A percentile compares a stretch with the other conserved stretches of the same genome.
Conservation (phyloP, 1,139 yeast genomes). For the Yamadazyma aaseri region DNA sequence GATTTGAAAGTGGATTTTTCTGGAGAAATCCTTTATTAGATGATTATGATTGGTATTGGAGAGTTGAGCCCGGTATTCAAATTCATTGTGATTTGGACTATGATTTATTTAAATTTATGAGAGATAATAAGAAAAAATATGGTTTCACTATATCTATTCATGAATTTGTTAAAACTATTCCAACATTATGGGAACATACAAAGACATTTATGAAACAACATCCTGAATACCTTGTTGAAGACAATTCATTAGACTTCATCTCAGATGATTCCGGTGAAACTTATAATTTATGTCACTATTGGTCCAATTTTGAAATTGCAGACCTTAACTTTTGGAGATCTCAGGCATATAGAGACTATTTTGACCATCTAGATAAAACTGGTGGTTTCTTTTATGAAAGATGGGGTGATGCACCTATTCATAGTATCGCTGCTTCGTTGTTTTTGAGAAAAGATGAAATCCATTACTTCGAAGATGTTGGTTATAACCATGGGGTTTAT, state of each 20-base stretch:
- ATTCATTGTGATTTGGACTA: conserved; percentile 63
- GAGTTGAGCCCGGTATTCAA: conserved; percentile 68
- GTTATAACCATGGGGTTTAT: conserved; percentile 73
- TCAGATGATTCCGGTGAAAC: conserved; percentile 60
- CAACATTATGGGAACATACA: conserved; percentile 58
- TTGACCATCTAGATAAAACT: conserved; percentile 65
- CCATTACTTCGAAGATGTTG: conserved; percentile 80
- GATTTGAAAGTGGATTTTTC: conserved; percentile 69
- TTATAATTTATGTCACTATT: conserved; percentile 83
- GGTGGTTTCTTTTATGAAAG: conserved; percentile 94
- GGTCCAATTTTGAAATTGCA: conserved; percentile 92
- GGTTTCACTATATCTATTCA: conserved; percentile 68
- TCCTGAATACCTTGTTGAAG: conserved; percentile 45
- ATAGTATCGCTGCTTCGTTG: conserved; percentile 77
- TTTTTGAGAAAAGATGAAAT: conserved; percentile 63
- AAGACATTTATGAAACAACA: conserved; percentile 45
- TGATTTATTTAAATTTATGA: conserved; percentile 65
- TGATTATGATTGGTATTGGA: conserved; percentile 66
- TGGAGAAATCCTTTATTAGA: conserved; percentile 53
- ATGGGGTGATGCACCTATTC: conserved; percentile 97
- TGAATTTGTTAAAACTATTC: conserved; percentile 58
- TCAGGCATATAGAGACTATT: conserved; percentile 64
- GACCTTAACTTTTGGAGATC: conserved; percentile 75
- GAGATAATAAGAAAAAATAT: conserved; percentile 55
- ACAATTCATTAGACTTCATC: conserved; percentile 52